These are phyloP conservation scores for Comarum palustre DNA, from an alignment of 306 rosid species.

Conservation along the genomic window DNA sequence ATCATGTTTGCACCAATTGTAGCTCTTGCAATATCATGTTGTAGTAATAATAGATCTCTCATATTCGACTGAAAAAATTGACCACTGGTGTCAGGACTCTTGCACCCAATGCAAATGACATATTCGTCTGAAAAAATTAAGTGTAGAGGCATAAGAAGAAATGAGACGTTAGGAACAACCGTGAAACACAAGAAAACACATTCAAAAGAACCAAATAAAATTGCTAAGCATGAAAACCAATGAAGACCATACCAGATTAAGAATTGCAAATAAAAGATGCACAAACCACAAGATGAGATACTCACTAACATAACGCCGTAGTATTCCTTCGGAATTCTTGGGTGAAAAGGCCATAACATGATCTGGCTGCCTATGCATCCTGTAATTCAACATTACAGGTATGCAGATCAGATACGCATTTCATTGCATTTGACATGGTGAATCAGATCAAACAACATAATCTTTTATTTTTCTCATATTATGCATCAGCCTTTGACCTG, in stretches of 20 bases:
- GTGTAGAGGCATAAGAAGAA: neutral
- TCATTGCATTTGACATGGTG: neutral
- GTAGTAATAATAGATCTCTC: neutral
- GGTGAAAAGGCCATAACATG: slow-evolving; percentile 82
- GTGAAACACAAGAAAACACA: too few species aligned
- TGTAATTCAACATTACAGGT: slow-evolving; percentile 9
- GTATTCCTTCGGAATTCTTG: slow-evolving; percentile 89
- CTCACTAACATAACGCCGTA: slow-evolving; percentile 82
- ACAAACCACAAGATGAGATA: slow-evolving; percentile 10
- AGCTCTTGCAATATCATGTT: neutral
- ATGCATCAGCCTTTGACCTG: neutral
- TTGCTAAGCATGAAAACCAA: neutral
- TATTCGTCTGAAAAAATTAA: slow-evolving; percentile 49
- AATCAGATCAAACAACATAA: neutral
- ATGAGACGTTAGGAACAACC: neutral
- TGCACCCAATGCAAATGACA: slow-evolving; percentile 8
- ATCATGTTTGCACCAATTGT: neutral
- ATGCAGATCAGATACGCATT: neutral
- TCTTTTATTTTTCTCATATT: neutral
- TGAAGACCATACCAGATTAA: neutral
- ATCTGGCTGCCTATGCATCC: slow-evolving; percentile 98
- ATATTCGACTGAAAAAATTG: too few species aligned
- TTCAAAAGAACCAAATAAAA: too few species aligned
- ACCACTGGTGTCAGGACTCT: slow-evolving; percentile 92
- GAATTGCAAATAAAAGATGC: neutral